Base-by-base conservation (phyloP, 768 basidiomycete species). In the Suillus clintonianus region DNA sequence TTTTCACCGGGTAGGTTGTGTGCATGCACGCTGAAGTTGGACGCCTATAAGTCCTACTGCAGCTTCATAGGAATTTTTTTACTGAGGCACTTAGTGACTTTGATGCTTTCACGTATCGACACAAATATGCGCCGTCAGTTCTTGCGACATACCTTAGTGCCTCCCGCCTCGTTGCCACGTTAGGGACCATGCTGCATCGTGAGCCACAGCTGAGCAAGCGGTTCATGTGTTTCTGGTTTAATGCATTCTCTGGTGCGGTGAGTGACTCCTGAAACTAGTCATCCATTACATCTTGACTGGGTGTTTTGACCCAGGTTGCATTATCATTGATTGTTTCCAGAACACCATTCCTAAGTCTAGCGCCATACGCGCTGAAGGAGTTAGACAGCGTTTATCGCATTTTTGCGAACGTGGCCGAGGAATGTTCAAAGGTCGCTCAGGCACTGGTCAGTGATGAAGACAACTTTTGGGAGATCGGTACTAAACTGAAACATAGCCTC, bases 141-240 rank as follows among this genome's bases (percentile, higher is more conserved):
- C 79, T 91, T 5, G 90, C 90, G 13, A 88, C 87, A 14, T 91
- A 87, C 73, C 79, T 85, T 24, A 79, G 85, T 30, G 84, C 86
- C 10, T 81, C 83, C 54, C 85, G 79, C 43, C 76, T 91, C 59
- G 85, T 90, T 36, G 80, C 81, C 66, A 81, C 84, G 2, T 74
- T 89, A 19, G 83, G 86, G 65, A 80, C 78, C 41, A 75, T 90
- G 27, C 87, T 84, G 71, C 77, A 82, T 43, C 80, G 83, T 64
- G 85, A 89, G 70, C 83, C 85, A 9, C 83, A 87, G 66, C 74
- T 91, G 57, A 86, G 85, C 65, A 82, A 83, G 59, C 82, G 90
- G 36, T 88, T 89, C 67, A 81, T 89, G 73, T 84, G 86, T 71
- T 86, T 89, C 68, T 92, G 90, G 90, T 87, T 88, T 63, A 89